Evolutionary conservation across 2,329 filamentous ascomycete species (phyloP).

Genomic region (Colletotrichum sublineola): DNA sequence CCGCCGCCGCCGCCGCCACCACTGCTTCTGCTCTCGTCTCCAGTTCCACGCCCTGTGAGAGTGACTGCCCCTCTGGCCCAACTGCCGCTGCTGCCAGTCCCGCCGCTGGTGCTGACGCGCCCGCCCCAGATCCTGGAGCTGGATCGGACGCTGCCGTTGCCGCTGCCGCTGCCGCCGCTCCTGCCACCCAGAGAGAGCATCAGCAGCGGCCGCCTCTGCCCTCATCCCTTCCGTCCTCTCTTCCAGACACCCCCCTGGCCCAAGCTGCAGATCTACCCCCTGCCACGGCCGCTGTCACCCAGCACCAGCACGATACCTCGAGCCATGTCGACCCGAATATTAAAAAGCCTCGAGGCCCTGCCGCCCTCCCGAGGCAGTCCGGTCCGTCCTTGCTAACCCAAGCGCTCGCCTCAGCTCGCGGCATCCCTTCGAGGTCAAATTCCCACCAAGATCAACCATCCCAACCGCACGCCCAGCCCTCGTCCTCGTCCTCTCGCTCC

Average conservation of each 20-base stretch:
- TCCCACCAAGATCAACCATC: constrained; percentile 32
- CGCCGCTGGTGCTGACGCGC: constrained; percentile 13
- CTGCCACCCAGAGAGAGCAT: constrained; percentile 19
- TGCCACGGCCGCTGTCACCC: constrained; percentile 42
- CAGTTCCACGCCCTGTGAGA: constrained; percentile 12
- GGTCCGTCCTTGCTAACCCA: constrained; percentile 70
- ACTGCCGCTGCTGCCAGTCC: constrained; percentile 22
- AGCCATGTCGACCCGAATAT: constrained; percentile 56
- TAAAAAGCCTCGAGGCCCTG: constrained; percentile 62
- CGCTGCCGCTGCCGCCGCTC: constrained; percentile 21
- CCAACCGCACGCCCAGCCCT: constrained; percentile 15
- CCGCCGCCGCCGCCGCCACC: neutral
- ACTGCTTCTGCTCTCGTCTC: neutral
- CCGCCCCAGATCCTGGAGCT: constrained; percentile 15
- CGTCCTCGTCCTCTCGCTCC: constrained; percentile 27
- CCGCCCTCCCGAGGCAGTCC: constrained; percentile 56
- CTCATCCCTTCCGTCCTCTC: constrained; percentile 46
- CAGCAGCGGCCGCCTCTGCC: constrained; percentile 39
- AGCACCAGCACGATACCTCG: constrained; percentile 44
- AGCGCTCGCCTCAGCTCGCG: constrained; percentile 70
- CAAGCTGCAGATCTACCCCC: constrained; percentile 42
- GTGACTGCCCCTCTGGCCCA: constrained; percentile 19
- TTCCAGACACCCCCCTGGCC: constrained; percentile 41
- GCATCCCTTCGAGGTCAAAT: constrained; percentile 53
- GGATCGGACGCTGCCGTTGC: constrained; percentile 21